A percentile compares a stretch with the other conserved stretches of the same genome.
phyloP scores from a whole-genome alignment of 768 basidiomycete genomes.

The Lactifluus hygrophoroides region DNA sequence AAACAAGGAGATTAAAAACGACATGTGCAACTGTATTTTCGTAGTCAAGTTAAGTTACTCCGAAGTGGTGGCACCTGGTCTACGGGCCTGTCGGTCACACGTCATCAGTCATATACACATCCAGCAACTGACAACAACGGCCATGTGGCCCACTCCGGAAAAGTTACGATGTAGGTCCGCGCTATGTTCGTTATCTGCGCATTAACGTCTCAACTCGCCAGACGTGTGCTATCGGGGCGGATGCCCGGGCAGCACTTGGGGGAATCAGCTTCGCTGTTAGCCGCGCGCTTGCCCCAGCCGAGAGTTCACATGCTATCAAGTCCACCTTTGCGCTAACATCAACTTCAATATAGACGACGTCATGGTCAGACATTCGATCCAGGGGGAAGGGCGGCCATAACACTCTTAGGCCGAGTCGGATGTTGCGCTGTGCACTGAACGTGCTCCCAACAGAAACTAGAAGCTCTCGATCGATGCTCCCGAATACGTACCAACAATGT shows the following conservation, averaged over 20 bases:
- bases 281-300: neutral
- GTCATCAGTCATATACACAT: neutral
- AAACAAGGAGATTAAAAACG: too few species aligned
- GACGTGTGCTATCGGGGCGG: neutral
- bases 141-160: neutral
- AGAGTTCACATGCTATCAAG: neutral
- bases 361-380: neutral
- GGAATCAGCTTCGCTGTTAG: neutral
- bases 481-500: slow-evolving; percentile 1
- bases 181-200: neutral
- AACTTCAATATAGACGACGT: neutral
- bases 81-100: slow-evolving; percentile 3
- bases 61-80: neutral
- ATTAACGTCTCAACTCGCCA: neutral
- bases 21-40: too few species aligned
- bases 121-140: neutral
- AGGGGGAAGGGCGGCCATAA: neutral
- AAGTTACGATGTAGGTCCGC: neutral
- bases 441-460: neutral
- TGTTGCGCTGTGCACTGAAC: neutral
- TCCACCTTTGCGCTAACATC: neutral
- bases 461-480: neutral
- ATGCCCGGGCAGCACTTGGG: too few species aligned
- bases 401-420: neutral
- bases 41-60: neutral